Evolutionary conservation across 257 asterid species (phyloP).

Genomic region (Nicotiana tomentosiformis): DNA sequence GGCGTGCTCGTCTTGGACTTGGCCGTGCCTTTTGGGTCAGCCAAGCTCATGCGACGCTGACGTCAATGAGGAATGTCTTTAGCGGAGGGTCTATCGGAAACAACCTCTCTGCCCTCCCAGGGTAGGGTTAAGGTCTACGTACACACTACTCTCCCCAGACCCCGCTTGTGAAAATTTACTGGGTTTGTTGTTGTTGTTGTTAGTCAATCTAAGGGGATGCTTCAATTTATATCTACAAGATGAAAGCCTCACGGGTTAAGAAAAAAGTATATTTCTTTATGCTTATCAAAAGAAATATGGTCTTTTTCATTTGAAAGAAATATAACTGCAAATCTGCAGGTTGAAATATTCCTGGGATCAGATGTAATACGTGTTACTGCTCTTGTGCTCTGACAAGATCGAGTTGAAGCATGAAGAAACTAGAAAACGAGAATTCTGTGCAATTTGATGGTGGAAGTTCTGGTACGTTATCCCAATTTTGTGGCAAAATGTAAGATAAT

Average conservation of each 20-base stretch:
- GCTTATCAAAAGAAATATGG: neutral
- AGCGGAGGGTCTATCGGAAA: no score
- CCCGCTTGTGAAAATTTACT: no score
- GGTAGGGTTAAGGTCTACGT: no score
- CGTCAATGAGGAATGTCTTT: no score
- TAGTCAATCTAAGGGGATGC: neutral
- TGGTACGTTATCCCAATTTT: constrained; percentile 30
- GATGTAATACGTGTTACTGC: neutral
- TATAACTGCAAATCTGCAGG: constrained; percentile 6
- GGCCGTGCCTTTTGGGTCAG: no score
- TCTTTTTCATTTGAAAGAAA: neutral
- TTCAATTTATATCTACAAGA: neutral
- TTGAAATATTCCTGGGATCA: constrained; percentile 4
- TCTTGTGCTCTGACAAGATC: neutral
- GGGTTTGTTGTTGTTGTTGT: no score
- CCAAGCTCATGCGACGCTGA: no score
- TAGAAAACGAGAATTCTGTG: constrained; percentile 5
- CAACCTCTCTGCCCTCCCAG: no score
- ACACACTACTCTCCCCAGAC: no score
- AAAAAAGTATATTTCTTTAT: neutral
- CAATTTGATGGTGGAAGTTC: neutral
- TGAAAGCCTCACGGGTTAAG: neutral
- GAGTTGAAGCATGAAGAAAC: neutral
- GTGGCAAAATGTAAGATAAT: constrained; percentile 33
- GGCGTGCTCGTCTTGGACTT: no score